These are phyloP conservation scores for Bipolaris victoriae DNA, from an alignment of 2,329 filamentous ascomycete genomes.

Conservation along the genomic window DNA sequence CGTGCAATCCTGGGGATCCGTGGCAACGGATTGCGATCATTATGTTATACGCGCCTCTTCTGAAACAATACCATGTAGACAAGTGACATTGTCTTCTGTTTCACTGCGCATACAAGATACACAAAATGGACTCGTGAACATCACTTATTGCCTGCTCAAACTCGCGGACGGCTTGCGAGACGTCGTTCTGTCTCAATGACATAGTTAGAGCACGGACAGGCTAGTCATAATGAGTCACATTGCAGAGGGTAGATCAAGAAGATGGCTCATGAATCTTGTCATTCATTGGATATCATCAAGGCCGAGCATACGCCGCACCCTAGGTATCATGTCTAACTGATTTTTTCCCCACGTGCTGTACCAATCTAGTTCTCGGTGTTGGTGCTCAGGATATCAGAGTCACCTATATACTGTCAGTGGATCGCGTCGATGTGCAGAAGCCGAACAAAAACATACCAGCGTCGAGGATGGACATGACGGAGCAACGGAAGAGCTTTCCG, in stretches of 20 bases:
- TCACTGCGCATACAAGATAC: not conserved
- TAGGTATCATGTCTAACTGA: slow-evolving; percentile 35
- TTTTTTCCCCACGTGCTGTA: slow-evolving; percentile 8
- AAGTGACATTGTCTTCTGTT: not conserved
- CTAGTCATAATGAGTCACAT: slow-evolving; percentile 10
- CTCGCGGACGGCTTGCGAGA: not conserved
- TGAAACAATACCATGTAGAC: not conserved
- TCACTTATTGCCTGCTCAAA: not conserved
- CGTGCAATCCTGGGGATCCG: slow-evolving; percentile 7
- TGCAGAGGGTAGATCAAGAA: slow-evolving; percentile 12
- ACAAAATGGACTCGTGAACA: not conserved
- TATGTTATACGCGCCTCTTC: not conserved
- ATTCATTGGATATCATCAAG: slow-evolving; percentile 39
- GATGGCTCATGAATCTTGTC: slow-evolving; percentile 31
- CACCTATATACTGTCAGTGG: slow-evolving; percentile 42
- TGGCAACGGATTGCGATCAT: not conserved
- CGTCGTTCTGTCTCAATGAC: too few species aligned
- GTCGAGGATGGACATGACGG: slow-evolving; percentile 95
- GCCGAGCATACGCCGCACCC: slow-evolving; percentile 24
- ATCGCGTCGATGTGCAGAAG: not conserved
- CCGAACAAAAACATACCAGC: slow-evolving; percentile 63
- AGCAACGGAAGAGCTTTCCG: slow-evolving; percentile 98
- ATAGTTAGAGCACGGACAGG: not conserved
- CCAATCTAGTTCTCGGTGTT: slow-evolving; percentile 55
- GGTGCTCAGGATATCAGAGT: slow-evolving; percentile 95